Conservation (phyloP, 78 protist species). For the Dictyostelium purpureum region DNA sequence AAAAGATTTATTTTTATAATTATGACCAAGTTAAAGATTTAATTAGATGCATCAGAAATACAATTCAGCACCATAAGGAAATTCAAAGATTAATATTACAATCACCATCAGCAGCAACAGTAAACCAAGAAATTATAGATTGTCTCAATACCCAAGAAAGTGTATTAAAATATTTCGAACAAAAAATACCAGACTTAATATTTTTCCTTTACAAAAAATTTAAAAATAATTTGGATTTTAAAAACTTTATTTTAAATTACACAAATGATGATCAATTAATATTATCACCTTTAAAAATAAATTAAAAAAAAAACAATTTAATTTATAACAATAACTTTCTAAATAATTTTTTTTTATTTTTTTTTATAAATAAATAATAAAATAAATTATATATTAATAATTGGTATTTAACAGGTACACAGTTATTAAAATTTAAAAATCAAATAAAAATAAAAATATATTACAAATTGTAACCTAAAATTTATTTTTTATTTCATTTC, state of each 20-base stretch:
- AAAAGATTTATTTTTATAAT: conserved; percentile 1
- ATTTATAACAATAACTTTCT: too few relatives aligned
- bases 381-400: too few relatives aligned
- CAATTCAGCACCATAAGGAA: conserved; percentile 45
- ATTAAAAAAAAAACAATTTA: too few relatives aligned
- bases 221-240: background rate
- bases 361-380: too few relatives aligned
- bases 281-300: too few relatives aligned
- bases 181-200: conserved; percentile 15
- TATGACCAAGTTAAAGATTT: conserved; percentile 22
- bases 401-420: too few relatives aligned
- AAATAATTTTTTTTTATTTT: too few relatives aligned
- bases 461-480: too few relatives aligned
- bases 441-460: too few relatives aligned
- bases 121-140: background rate
- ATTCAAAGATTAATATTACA: background rate
- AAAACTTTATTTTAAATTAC: background rate
- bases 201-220: conserved; percentile 14
- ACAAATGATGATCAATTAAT: too few relatives aligned
- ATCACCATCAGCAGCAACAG: background rate
- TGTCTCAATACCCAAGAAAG: background rate
- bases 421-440: too few relatives aligned
- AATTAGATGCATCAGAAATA: conserved; percentile 34
- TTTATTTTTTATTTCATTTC: too few relatives aligned
- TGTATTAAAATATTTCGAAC: conserved; percentile 17